Evolutionary conservation across 2,329 filamentous ascomycete species (phyloP).

Genomic region (Aulographum hederae): DNA sequence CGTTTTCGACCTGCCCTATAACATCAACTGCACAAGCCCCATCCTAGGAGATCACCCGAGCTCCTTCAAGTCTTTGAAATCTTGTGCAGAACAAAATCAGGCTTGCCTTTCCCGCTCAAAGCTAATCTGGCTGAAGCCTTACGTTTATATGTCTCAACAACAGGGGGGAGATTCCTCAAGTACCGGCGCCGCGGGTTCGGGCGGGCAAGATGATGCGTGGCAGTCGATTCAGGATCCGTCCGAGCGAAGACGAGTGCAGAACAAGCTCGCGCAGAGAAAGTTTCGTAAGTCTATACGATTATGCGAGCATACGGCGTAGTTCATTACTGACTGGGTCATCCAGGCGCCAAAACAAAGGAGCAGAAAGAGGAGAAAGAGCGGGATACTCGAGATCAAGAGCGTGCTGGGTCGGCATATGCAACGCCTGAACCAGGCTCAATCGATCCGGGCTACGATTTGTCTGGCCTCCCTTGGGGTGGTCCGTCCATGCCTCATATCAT

Average conservation of each 20-base stretch:
- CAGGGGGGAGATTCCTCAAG: too few relatives aligned
- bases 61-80: too few relatives aligned
- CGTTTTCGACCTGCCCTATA: too few relatives aligned
- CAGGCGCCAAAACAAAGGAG: slow-evolving; percentile 53
- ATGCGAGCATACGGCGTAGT: too few relatives aligned
- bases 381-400: slow-evolving; percentile 42
- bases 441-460: slow-evolving; percentile 32
- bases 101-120: too few relatives aligned
- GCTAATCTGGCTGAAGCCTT: too few relatives aligned
- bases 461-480: slow-evolving; percentile 56
- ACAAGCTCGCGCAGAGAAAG: slow-evolving; percentile 57
- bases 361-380: slow-evolving; percentile 48
- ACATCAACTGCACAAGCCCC: too few relatives aligned
- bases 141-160: too few relatives aligned
- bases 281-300: slow-evolving; percentile 39
- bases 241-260: slow-evolving; percentile 57
- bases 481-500: slow-evolving; percentile 40
- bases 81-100: too few relatives aligned
- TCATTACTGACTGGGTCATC: slow-evolving; percentile 3
- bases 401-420: slow-evolving; percentile 46
- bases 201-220: too few relatives aligned
- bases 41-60: too few relatives aligned
- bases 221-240: slow-evolving; percentile 49
- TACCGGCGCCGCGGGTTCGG: too few relatives aligned
- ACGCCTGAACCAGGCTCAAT: slow-evolving; percentile 41